Evolutionary conservation across 805 yeast species (phyloP).

Genomic region (Lipomyces oligophaga): DNA sequence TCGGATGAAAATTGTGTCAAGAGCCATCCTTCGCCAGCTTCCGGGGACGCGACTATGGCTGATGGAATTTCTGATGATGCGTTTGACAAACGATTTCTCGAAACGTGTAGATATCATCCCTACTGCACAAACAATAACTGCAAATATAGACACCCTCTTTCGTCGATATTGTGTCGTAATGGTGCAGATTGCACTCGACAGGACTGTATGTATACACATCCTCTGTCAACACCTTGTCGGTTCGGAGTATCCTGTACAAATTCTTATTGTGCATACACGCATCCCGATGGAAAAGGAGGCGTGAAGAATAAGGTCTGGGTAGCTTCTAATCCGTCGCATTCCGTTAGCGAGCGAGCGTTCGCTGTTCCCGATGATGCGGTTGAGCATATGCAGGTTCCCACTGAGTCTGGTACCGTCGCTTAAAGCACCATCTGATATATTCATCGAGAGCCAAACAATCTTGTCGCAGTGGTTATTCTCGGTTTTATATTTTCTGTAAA

Average conservation of each 20-base stretch:
- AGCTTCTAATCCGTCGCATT: slow-evolving; percentile 1
- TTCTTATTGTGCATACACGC: slow-evolving; percentile 65
- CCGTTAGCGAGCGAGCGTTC: slow-evolving; percentile 19
- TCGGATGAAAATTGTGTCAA: slow-evolving; percentile 54
- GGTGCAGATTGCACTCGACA: slow-evolving; percentile 73
- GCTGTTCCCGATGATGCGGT: slow-evolving; percentile 17
- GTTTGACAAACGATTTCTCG: slow-evolving; percentile 42
- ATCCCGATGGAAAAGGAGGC: slow-evolving; percentile 58
- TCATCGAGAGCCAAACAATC: too few species aligned
- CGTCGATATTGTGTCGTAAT: slow-evolving; percentile 71
- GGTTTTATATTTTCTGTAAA: too few species aligned
- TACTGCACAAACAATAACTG: slow-evolving; percentile 75
- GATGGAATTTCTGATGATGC: slow-evolving; percentile 34
- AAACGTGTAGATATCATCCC: slow-evolving; percentile 76
- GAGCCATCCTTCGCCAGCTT: slow-evolving; percentile 78
- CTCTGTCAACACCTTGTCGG: slow-evolving; percentile 72
- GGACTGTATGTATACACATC: slow-evolving; percentile 82
- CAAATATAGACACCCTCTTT: slow-evolving; percentile 78
- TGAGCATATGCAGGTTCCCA: too few species aligned
- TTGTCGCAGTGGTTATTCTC: too few species aligned
- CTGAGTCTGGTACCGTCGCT: too few species aligned
- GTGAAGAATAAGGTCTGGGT: slow-evolving; percentile 19
- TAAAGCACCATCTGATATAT: too few species aligned
- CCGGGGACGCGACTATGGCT: slow-evolving; percentile 11
- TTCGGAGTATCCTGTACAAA: slow-evolving; percentile 75